phyloP scores from a whole-genome alignment of 495 filamentous ascomycete species.

The Xylaria curta region DNA sequence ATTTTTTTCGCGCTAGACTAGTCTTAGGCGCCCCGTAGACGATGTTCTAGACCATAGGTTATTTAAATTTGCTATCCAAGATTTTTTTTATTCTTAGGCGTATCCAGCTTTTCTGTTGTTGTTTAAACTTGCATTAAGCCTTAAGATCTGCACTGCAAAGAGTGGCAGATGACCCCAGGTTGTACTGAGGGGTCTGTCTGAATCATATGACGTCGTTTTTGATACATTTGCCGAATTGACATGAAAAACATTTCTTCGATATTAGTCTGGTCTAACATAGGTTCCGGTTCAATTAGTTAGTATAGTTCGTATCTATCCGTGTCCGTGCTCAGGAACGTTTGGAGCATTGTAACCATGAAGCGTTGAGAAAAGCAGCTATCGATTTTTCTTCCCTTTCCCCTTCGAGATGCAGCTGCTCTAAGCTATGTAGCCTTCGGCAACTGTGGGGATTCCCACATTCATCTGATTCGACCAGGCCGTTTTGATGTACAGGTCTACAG shows the following conservation, averaged over 20 bases:
- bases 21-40: background rate
- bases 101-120: background rate
- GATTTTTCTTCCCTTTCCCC: background rate
- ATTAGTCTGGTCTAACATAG: background rate
- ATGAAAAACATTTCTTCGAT: background rate
- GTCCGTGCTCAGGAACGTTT: background rate
- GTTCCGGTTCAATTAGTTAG: background rate
- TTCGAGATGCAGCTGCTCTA: background rate
- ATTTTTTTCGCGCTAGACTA: too few relatives aligned
- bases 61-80: background rate
- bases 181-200: constrained; percentile 5
- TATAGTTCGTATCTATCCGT: background rate
- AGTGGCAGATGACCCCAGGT: constrained; percentile 14
- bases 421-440: background rate
- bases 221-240: background rate
- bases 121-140: background rate
- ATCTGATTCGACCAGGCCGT: background rate
- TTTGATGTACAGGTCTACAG: too few relatives aligned
- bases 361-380: background rate
- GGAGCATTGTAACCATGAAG: background rate
- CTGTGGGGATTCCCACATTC: background rate
- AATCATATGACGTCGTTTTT: constrained; percentile 10
- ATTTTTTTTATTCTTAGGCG: background rate
- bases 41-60: background rate
- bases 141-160: constrained; percentile 13